These are phyloP conservation scores for Suillus spraguei DNA, from an alignment of 768 basidiomycete genomes.

Conservation along the genomic window DNA sequence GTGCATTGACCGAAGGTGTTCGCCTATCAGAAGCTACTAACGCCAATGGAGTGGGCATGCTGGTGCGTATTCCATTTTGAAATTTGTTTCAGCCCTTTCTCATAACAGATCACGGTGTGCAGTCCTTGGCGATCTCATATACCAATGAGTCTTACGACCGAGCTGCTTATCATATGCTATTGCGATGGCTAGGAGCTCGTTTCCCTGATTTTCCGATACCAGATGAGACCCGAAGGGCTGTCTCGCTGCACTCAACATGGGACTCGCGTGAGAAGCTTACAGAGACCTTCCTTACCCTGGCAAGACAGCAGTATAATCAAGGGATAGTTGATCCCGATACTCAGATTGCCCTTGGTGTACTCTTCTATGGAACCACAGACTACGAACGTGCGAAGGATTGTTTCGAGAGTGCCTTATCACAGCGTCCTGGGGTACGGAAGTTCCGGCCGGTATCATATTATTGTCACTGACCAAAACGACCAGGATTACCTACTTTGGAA, in stretches of 20 bases:
- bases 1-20: conserved; percentile 75
- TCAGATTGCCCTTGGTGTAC: conserved; percentile 89
- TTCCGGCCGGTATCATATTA: neutral
- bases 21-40: conserved; percentile 64
- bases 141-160: conserved; percentile 93
- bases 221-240: conserved; percentile 56
- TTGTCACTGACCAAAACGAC: conserved; percentile 4
- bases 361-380: conserved; percentile 87
- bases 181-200: conserved; percentile 78
- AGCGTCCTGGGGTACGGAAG: conserved; percentile 66
- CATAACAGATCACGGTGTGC: conserved; percentile 1
- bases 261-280: conserved; percentile 78
- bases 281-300: conserved; percentile 80
- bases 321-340: conserved; percentile 84
- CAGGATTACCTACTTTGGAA: conserved; percentile 97
- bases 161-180: conserved; percentile 81
- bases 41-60: conserved; percentile 69
- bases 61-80: conserved; percentile 47
- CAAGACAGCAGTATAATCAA: conserved; percentile 77
- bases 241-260: conserved; percentile 70
- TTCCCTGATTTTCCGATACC: conserved; percentile 60
- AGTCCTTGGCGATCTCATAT: conserved; percentile 96
- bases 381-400: conserved; percentile 94
- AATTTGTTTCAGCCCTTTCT: neutral
- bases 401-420: conserved; percentile 84